A percentile compares a stretch with the other conserved stretches of the same genome.
phyloP scores from a whole-genome alignment of 1,284 basidiomycete species.

The Sporisorium reilianum region DNA sequence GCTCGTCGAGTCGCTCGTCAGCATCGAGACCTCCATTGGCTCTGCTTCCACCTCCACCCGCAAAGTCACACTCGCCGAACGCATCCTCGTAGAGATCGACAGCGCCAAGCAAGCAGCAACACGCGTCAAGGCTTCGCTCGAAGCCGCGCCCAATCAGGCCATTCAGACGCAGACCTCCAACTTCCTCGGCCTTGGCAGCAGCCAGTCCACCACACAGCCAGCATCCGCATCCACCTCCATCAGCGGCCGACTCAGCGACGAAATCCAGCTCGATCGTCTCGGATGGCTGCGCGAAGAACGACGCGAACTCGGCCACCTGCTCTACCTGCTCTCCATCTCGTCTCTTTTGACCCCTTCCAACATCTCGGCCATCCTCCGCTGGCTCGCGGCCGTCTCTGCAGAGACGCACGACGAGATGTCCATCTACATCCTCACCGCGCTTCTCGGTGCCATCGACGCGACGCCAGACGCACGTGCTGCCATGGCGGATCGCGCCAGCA shows the following conservation, averaged over 20 bases:
- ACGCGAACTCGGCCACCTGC: constrained; percentile 60
- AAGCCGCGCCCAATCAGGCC: constrained; percentile 35
- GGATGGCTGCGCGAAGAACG: constrained; percentile 60
- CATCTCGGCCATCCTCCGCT: constrained; percentile 49
- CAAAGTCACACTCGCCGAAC: constrained; percentile 38
- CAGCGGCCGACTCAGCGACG: constrained; percentile 55
- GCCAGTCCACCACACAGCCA: constrained; percentile 25
- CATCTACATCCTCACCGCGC: constrained; percentile 78
- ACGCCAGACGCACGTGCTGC: constrained; percentile 71
- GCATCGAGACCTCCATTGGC: constrained; percentile 30
- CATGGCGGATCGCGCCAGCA: constrained; percentile 49
- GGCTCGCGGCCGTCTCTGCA: constrained; percentile 53
- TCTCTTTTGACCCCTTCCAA: constrained; percentile 53
- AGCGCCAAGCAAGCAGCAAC: constrained; percentile 36
- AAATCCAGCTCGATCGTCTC: constrained; percentile 64
- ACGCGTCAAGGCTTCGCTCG: constrained; percentile 48
- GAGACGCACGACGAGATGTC: constrained; percentile 71
- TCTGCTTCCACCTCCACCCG: constrained; percentile 17
- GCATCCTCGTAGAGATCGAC: constrained; percentile 56
- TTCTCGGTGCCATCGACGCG: constrained; percentile 79
- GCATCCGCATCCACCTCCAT: constrained; percentile 20
- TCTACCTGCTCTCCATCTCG: constrained; percentile 64
- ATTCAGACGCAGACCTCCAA: constrained; percentile 45
- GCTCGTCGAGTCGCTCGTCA: constrained; percentile 57
- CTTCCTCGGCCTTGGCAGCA: constrained; percentile 44